These are phyloP conservation scores for Solanum sitiens DNA, from an alignment of 257 asterid genomes.

Conservation along the genomic window DNA sequence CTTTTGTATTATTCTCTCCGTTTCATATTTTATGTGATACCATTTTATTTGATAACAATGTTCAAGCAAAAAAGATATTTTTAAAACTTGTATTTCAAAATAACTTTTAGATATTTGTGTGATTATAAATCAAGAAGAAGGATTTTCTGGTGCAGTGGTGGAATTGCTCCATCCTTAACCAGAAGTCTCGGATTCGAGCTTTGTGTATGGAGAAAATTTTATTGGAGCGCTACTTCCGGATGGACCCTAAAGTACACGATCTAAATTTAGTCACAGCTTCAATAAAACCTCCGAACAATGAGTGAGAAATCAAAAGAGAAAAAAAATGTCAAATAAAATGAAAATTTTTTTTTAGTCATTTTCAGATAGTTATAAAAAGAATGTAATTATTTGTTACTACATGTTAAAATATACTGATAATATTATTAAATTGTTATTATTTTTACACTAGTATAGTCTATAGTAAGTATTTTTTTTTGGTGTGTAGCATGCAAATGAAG, in stretches of 20 bases:
- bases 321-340: neutral
- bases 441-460: neutral
- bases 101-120: neutral
- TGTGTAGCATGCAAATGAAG: slow-evolving; percentile 30
- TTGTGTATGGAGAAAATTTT: neutral
- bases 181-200: neutral
- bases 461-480: neutral
- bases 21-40: neutral
- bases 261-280: neutral
- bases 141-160: neutral
- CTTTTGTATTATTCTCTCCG: neutral
- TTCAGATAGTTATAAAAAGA: neutral
- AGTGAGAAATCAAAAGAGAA: neutral
- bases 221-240: no score
- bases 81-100: no score
- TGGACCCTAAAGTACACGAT: neutral
- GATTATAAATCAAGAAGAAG: no score
- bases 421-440: neutral
- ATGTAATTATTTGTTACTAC: neutral
- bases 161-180: accelerated
- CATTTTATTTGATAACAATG: no score
- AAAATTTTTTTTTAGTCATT: neutral
- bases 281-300: no score
- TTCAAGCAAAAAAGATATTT: no score
- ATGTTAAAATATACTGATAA: neutral